Evolutionary conservation across 129 eudicot genomes (phyloP).

Genomic region (Chrysanthemum lavandulifolium): DNA sequence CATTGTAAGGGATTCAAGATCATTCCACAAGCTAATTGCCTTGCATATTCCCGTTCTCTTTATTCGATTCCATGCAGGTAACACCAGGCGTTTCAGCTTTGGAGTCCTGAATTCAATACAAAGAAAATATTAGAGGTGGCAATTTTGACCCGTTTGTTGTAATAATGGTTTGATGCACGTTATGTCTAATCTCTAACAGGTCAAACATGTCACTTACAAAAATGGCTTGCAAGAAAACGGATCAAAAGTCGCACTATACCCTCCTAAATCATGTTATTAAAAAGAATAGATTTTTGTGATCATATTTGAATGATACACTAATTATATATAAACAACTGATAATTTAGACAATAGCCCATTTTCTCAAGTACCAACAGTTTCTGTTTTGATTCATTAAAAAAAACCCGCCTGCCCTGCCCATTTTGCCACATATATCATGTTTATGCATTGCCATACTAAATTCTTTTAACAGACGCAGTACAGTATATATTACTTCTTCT

Average conservation of each 20-base stretch:
- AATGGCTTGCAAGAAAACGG: not conserved
- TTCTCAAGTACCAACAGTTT: not conserved
- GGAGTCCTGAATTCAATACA: constrained; percentile 51
- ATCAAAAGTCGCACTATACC: not conserved
- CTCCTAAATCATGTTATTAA: not conserved
- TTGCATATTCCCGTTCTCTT: constrained; percentile 58
- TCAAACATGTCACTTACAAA: not conserved
- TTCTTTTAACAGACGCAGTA: not conserved
- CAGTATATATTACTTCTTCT: not conserved
- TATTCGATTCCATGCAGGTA: constrained; percentile 79
- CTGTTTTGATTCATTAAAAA: not conserved
- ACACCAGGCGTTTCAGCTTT: constrained; percentile 58
- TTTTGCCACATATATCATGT: not conserved
- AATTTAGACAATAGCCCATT: not conserved
- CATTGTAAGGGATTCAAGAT: constrained; percentile 75
- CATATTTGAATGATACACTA: not conserved
- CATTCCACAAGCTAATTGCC: constrained; percentile 57
- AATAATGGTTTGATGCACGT: not conserved
- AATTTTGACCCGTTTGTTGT: not conserved
- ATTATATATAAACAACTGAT: not conserved
- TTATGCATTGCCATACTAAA: not conserved
- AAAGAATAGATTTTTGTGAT: no score
- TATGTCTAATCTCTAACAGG: not conserved
- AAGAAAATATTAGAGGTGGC: not conserved
- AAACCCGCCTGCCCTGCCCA: not conserved